Conservation (phyloP, 495 filamentous ascomycete genomes). For the Immersiella caudata region DNA sequence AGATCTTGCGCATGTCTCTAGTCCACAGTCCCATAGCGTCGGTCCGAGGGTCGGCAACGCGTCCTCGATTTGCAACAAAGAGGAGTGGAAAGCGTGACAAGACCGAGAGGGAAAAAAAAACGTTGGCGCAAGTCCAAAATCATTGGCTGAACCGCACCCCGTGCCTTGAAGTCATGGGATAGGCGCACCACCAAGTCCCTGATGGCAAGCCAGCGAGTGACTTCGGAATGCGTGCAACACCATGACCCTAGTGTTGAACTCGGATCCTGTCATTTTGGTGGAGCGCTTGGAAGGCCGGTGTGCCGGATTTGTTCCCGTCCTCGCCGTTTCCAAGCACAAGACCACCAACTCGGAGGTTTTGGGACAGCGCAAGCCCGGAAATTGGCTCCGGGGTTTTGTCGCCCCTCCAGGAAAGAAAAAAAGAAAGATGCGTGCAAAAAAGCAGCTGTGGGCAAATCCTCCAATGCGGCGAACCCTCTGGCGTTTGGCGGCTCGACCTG, state of each 20-base stretch:
- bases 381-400: constrained; percentile 5
- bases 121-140: background rate
- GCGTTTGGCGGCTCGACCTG: background rate
- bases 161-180: background rate
- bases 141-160: background rate
- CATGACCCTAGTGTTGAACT: background rate
- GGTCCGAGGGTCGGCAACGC: background rate
- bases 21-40: constrained; percentile 6
- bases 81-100: background rate
- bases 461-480: background rate
- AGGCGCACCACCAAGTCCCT: background rate
- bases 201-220: background rate
- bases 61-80: background rate
- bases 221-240: background rate
- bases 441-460: background rate
- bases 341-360: background rate
- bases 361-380: background rate
- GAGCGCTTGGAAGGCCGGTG: background rate
- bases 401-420: background rate
- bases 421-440: background rate
- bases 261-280: background rate
- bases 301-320: background rate
- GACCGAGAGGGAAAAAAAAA: background rate
- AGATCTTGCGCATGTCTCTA: constrained; percentile 9
- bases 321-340: background rate